A percentile compares a stretch with the other conserved stretches of the same genome.
Conservation (phyloP, 1,284 basidiomycete species). For the Inonotus obliquus region DNA sequence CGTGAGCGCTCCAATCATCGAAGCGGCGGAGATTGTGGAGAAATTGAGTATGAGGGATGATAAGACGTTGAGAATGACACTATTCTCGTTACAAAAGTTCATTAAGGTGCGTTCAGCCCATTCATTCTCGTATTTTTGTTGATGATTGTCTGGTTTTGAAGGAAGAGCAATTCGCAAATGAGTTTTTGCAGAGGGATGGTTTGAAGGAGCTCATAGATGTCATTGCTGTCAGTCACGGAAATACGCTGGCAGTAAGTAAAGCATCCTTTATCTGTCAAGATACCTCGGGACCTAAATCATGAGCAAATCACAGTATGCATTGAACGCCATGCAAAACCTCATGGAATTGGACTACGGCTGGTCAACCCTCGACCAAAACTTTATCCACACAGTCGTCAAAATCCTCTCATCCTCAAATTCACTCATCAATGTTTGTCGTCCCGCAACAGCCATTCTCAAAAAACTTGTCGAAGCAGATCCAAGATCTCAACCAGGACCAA, state of each 20-base stretch:
- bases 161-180: conserved; percentile 85
- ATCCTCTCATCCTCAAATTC: conserved; percentile 74
- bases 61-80: conserved; percentile 57
- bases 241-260: conserved; percentile 73
- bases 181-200: conserved; percentile 80
- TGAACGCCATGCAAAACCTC: conserved; percentile 81
- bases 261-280: neutral
- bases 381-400: conserved; percentile 77
- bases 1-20: conserved; percentile 75
- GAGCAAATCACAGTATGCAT: conserved; percentile 56
- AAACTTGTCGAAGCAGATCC: conserved; percentile 83
- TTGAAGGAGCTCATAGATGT: conserved; percentile 71
- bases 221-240: conserved; percentile 69
- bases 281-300: neutral
- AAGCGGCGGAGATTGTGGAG: conserved; percentile 76
- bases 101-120: conserved; percentile 53
- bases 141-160: conserved; percentile 28
- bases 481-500: conserved; percentile 51
- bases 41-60: conserved; percentile 65
- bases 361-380: conserved; percentile 63
- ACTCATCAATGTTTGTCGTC: conserved; percentile 93
- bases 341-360: conserved; percentile 84
- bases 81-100: conserved; percentile 81
- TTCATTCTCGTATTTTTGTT: neutral
- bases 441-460: conserved; percentile 91